Base-by-base conservation (phyloP, 345 rosid species). In the Luvunga scandens region DNA sequence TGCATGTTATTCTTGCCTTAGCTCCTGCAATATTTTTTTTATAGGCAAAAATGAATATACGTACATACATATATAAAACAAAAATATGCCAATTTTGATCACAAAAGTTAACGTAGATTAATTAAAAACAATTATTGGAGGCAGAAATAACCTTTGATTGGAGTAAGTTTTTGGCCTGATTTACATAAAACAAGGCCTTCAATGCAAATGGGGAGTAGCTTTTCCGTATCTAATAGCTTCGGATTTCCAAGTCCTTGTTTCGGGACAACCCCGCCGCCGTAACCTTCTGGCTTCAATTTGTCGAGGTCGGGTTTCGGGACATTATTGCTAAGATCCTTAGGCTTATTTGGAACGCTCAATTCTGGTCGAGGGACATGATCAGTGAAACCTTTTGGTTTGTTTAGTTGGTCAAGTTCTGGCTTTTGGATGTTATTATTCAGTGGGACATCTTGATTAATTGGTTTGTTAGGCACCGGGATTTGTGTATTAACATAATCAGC, bases 161-260 rank as follows among this genome's bases (percentile, higher is more conserved):
- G 93, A 74, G 78, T 66, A 59, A 73, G 53, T 31, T 81, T 75
- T 67, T 78, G 30, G 71, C 85, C 89, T 24, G 87, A 75, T 84
- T 76, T 87, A 74, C 97, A 92, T 81, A 87, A 84, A 74, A 87
- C 83, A 73, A 87, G 74, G 3, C 97, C 94, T 84, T 87, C 85
- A 83, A 89, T 77, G 14, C 84, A 89, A 3, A 34, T 4, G 27
- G 70, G 70, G 48, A 87, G 77, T 30, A 82, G 80, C 38, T 83
- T 77, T 27, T 71, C 61, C 34, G 69, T 33, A 66, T 74, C 80
- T 76, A 77, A 79, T 75, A 83, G 80, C 77, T 24, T 77, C 18
- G 66, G 18, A 65, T 53, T 16, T 33, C 60, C 53, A 62, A 9
- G 16, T 45, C 48, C 50, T 57, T 45, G 65, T 48, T 70, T 73